Evolutionary conservation across 495 filamentous ascomycete genomes (phyloP).

Genomic region (Penicillium tannophilum): DNA sequence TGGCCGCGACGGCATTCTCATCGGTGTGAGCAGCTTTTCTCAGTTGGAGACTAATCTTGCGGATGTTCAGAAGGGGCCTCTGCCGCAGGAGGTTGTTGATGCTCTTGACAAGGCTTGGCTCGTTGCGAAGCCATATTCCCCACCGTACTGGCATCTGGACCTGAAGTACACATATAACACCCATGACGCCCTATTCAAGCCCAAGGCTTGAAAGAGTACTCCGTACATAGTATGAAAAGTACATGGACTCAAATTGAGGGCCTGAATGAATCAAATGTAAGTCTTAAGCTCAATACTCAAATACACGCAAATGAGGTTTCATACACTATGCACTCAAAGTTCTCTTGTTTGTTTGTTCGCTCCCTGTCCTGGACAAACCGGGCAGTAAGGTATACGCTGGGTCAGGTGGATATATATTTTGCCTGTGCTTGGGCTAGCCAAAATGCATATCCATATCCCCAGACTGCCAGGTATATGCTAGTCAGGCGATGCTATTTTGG

Average conservation of each 20-base stretch:
- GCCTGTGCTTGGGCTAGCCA: neutral
- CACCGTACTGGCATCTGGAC: slow-evolving; percentile 77
- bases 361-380: too few relatives aligned
- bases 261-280: neutral
- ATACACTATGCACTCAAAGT: too few relatives aligned
- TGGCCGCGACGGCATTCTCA: slow-evolving; percentile 74
- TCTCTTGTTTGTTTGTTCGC: too few relatives aligned
- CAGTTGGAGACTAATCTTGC: slow-evolving; percentile 78
- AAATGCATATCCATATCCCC: too few relatives aligned
- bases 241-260: neutral
- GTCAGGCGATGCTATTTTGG: slow-evolving; percentile 11
- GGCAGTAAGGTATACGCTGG: too few relatives aligned
- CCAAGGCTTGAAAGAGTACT: slow-evolving; percentile 19
- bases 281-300: neutral
- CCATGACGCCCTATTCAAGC: slow-evolving; percentile 62
- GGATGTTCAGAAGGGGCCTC: slow-evolving; percentile 80
- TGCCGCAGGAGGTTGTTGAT: slow-evolving; percentile 81
- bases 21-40: slow-evolving; percentile 73
- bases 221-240: neutral
- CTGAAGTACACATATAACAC: slow-evolving; percentile 78
- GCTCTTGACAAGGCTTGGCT: slow-evolving; percentile 75
- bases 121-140: slow-evolving; percentile 64
- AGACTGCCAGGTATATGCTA: neutral
- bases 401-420: neutral
- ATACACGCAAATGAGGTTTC: too few relatives aligned